Percentiles rank a stretch among this genome's conserved stretches.
These are phyloP conservation scores for Colletotrichum limetticola DNA, from an alignment of 2,329 filamentous ascomycete species.

Conservation along the genomic window DNA sequence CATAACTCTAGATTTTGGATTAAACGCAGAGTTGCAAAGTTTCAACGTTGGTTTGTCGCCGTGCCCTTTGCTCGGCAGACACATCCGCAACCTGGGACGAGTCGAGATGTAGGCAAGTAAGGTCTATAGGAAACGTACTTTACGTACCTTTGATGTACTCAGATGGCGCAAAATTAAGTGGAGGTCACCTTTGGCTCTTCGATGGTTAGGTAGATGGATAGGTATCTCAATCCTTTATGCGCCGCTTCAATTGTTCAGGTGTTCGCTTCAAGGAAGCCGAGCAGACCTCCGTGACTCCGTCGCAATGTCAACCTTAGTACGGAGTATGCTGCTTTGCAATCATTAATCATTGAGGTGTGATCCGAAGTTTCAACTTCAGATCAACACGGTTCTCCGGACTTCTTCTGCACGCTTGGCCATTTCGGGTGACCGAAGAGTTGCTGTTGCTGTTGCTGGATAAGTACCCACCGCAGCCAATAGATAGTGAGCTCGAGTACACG, in stretches of 20 bases:
- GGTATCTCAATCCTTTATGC: neutral
- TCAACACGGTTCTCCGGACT: neutral
- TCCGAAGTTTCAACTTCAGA: neutral
- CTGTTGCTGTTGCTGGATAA: neutral
- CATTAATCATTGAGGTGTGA: no score
- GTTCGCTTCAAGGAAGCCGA: neutral
- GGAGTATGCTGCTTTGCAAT: neutral
- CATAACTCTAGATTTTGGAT: neutral
- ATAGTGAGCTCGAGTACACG: conserved; percentile 5
- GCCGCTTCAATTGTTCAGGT: neutral
- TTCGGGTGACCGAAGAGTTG: neutral
- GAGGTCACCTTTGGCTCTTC: neutral
- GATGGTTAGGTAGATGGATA: no score
- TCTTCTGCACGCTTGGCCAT: neutral
- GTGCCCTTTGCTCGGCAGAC: neutral
- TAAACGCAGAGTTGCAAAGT: neutral
- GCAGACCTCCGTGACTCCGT: neutral
- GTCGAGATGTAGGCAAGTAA: neutral
- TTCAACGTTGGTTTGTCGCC: neutral
- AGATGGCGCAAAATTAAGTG: neutral
- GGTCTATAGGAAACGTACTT: no score
- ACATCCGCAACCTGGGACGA: neutral
- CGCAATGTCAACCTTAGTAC: neutral
- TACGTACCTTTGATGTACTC: neutral
- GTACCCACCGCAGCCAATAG: neutral